Percentiles rank a stretch among this genome's conserved stretches.
Conservation (phyloP, 2,329 filamentous ascomycete genomes). For the Phyllosticta citriasiana region DNA sequence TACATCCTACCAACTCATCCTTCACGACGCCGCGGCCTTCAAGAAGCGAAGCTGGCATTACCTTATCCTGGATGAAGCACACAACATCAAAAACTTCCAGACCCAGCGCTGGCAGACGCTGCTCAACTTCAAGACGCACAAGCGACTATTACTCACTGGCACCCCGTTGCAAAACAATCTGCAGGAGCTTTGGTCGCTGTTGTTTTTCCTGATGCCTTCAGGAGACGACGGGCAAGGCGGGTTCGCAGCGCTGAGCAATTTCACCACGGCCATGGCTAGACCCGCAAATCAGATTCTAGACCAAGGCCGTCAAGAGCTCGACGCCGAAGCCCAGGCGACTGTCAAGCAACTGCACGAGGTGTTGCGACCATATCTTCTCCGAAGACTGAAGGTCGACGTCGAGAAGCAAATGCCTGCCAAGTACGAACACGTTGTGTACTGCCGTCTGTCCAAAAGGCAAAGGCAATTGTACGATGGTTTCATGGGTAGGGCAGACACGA, state of each 20-base stretch:
- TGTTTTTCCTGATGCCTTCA: constrained; percentile 94
- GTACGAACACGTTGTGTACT: constrained; percentile 94
- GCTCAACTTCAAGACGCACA: constrained; percentile 83
- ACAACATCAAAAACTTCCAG: constrained; percentile 99
- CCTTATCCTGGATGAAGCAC: constrained; percentile 94
- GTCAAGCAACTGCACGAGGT: constrained; percentile 92
- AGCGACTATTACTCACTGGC: constrained; percentile 79
- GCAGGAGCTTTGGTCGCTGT: constrained; percentile 89
- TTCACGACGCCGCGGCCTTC: constrained; percentile 90
- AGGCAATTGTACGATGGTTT: constrained; percentile 95
- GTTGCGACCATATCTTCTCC: constrained; percentile 79
- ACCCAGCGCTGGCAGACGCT: constrained; percentile 95
- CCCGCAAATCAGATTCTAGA: constrained; percentile 95
- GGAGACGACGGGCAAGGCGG: constrained; percentile 74
- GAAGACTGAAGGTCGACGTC: constrained; percentile 88
- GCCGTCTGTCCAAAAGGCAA: constrained; percentile 87
- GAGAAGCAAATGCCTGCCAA: constrained; percentile 99
- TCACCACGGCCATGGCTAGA: constrained; percentile 90
- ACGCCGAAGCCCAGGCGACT: constrained; percentile 84
- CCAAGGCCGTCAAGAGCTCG: constrained; percentile 85
- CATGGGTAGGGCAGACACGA: constrained; percentile 79
- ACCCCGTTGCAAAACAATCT: constrained; percentile 96
- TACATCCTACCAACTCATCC: constrained; percentile 91
- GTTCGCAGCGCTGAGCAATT: constrained; percentile 90
- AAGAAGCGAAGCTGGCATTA: constrained; percentile 93